Conservation (phyloP, 352 stramenopile genomes). For the Phytophthora citricola region DNA sequence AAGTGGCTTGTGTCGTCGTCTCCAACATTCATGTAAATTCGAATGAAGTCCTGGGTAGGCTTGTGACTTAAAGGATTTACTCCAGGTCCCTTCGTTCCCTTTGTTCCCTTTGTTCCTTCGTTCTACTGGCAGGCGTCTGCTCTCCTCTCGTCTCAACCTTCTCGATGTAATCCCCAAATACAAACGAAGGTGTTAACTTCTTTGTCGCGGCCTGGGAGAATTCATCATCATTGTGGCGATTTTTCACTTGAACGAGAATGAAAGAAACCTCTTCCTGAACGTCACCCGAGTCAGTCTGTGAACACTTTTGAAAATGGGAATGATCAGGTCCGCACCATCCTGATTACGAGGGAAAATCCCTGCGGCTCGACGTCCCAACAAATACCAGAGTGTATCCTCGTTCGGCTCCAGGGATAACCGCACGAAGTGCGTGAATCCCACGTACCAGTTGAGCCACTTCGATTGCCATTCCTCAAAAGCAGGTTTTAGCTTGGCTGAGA, state of each 20-base stretch:
- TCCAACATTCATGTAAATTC: background rate
- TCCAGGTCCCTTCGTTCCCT: background rate
- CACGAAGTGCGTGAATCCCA: conserved; percentile 8
- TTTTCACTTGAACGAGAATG: background rate
- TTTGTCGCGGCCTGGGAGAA: background rate
- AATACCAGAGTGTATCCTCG: conserved; percentile 4
- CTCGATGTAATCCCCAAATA: background rate
- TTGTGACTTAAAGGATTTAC: background rate
- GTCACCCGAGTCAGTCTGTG: background rate
- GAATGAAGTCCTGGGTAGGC: background rate
- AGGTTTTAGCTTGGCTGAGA: too few relatives aligned
- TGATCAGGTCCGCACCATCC: background rate
- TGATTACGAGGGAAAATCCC: background rate
- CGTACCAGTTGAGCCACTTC: background rate
- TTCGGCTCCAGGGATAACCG: background rate
- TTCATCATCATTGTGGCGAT: background rate
- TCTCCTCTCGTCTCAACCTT: background rate
- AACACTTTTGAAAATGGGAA: background rate
- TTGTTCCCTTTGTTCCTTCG: background rate
- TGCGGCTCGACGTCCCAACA: conserved; percentile 1
- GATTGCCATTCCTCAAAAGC: background rate
- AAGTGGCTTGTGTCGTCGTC: background rate
- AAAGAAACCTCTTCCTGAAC: background rate
- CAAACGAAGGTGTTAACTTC: background rate
- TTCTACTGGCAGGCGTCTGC: background rate